These are phyloP conservation scores for Lodderomyces metapsilosis DNA, from an alignment of 1,139 yeast species.

Conservation along the genomic window DNA sequence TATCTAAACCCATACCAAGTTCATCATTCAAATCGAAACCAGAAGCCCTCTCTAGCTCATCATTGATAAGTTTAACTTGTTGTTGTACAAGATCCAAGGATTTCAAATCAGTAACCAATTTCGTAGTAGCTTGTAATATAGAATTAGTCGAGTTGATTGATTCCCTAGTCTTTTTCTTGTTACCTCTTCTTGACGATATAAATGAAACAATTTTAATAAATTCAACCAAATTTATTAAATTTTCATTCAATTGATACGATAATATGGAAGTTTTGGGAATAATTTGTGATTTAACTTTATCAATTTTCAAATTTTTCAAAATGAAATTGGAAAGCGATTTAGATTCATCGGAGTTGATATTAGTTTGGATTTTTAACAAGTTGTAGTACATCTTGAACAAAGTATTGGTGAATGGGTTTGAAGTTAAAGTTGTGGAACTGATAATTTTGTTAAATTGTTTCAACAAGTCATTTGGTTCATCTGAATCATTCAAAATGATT, in stretches of 20 bases:
- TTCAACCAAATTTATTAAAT: constrained; percentile 24
- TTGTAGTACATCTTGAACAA: constrained; percentile 24
- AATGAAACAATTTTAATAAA: constrained; percentile 22
- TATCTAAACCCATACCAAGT: constrained; percentile 11
- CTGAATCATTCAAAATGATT: constrained; percentile 18
- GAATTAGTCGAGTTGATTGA: background rate
- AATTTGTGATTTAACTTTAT: constrained; percentile 20
- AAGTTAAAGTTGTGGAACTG: constrained; percentile 17
- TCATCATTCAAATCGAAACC: constrained; percentile 11
- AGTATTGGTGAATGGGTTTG: constrained; percentile 16
- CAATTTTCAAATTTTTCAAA: constrained; percentile 30
- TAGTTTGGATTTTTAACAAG: constrained; percentile 24
- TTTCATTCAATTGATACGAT: constrained; percentile 24
- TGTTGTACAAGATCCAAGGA: constrained; percentile 13
- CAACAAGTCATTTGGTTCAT: constrained; percentile 16
- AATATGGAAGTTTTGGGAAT: constrained; percentile 14
- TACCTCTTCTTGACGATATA: constrained; percentile 6
- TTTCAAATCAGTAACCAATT: constrained; percentile 16
- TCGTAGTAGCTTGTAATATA: background rate
- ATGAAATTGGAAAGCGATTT: constrained; percentile 30
- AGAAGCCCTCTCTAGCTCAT: constrained; percentile 10
- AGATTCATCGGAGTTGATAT: constrained; percentile 22
- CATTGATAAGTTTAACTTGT: constrained; percentile 18
- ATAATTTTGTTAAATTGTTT: constrained; percentile 24
- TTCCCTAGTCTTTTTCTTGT: constrained; percentile 1